These are phyloP conservation scores for Cordyceps fumosorosea DNA, from an alignment of 2,329 filamentous ascomycete species.

Conservation along the genomic window DNA sequence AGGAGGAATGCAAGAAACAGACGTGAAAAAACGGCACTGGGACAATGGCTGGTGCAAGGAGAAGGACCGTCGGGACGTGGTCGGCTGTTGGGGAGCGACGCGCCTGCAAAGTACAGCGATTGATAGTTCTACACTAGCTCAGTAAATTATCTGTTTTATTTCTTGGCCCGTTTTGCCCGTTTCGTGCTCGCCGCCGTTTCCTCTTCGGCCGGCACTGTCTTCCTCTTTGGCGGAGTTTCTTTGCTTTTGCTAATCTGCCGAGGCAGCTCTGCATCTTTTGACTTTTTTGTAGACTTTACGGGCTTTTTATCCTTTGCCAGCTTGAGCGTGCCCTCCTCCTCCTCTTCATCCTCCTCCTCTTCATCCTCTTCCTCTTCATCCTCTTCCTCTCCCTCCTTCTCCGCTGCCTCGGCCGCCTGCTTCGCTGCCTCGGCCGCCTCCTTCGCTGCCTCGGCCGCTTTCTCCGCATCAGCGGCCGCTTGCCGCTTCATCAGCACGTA, in stretches of 20 bases:
- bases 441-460: not conserved
- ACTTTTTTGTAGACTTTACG: not conserved
- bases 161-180: slow-evolving; percentile 11
- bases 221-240: not conserved
- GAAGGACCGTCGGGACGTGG: not conserved
- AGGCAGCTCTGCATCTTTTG: not conserved
- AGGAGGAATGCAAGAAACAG: not conserved
- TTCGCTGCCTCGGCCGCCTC: not conserved
- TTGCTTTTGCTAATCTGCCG: not conserved
- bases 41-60: not conserved
- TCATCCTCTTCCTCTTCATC: slow-evolving; percentile 1
- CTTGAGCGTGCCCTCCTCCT: not conserved
- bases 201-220: not conserved
- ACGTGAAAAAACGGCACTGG: not conserved
- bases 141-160: not conserved
- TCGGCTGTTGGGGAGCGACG: not conserved
- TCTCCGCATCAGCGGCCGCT: not conserved
- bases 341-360: not conserved
- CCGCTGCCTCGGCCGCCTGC: not conserved
- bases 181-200: not conserved
- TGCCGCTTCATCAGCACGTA: slow-evolving; percentile 55
- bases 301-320: not conserved
- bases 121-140: slow-evolving; percentile 9
- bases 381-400: not conserved
- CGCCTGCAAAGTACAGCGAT: not conserved